Conservation (phyloP, 2,329 filamentous ascomycete species). For the Alternaria solani region DNA sequence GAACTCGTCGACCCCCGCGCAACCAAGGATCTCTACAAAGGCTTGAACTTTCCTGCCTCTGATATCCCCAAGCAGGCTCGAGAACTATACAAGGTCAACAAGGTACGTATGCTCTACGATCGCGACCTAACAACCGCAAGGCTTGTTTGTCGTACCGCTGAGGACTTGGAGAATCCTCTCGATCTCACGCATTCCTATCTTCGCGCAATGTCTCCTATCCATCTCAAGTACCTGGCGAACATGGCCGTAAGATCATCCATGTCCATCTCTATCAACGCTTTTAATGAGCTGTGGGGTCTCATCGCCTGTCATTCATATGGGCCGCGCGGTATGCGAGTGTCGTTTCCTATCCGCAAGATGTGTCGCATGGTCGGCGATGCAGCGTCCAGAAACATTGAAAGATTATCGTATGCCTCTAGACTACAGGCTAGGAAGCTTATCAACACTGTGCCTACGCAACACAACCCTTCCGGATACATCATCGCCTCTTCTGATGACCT, state of each 20-base stretch:
- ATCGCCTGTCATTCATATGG: constrained; percentile 89
- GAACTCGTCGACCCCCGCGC: constrained; percentile 82
- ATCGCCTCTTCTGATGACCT: constrained; percentile 88
- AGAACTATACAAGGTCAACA: constrained; percentile 90
- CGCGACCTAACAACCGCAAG: constrained; percentile 80
- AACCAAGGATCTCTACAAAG: constrained; percentile 85
- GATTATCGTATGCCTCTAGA: constrained; percentile 83
- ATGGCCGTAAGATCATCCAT: constrained; percentile 95
- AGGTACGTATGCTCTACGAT: constrained; percentile 86
- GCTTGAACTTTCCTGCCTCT: constrained; percentile 85
- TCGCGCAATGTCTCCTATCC: constrained; percentile 88
- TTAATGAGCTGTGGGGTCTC: constrained; percentile 84
- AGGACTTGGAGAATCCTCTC: constrained; percentile 77
- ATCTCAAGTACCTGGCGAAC: constrained; percentile 84
- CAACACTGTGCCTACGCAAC: constrained; percentile 80
- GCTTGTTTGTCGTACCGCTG: constrained; percentile 77
- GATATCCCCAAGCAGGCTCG: constrained; percentile 87
- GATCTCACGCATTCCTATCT: constrained; percentile 87
- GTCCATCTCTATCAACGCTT: constrained; percentile 91
- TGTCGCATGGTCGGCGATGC: constrained; percentile 87
- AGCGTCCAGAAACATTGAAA: constrained; percentile 85
- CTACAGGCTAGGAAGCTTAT: constrained; percentile 88
- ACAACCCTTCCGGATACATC: constrained; percentile 88
- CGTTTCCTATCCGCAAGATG: constrained; percentile 91
- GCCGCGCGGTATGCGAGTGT: constrained; percentile 81